Evolutionary conservation across 257 asterid genomes (phyloP).

Genomic region (Scutellaria barbata): DNA sequence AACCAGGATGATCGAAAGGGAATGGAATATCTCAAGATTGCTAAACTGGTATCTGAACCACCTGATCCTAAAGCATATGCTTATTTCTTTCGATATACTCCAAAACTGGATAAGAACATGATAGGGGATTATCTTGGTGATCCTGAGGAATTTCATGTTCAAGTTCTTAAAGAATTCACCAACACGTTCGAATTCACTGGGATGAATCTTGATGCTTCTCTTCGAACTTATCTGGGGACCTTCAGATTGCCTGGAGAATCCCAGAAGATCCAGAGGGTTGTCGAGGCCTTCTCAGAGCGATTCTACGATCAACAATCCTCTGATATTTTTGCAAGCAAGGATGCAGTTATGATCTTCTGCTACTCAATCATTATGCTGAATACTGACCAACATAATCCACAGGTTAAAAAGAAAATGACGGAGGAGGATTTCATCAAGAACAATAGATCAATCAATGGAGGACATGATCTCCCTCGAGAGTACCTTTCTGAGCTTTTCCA

Average conservation of each 20-base stretch:
- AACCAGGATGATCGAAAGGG: constrained; percentile 84
- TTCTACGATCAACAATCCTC: constrained; percentile 90
- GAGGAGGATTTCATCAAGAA: constrained; percentile 91
- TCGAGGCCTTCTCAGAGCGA: constrained; percentile 91
- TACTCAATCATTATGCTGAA: constrained; percentile 93
- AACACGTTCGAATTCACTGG: constrained; percentile 76
- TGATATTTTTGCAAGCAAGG: constrained; percentile 78
- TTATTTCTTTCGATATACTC: constrained; percentile 68
- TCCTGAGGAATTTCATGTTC: constrained; percentile 72
- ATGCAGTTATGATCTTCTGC: constrained; percentile 72
- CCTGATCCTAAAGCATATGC: constrained; percentile 85
- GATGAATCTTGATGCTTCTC: constrained; percentile 70
- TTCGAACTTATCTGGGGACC: constrained; percentile 72
- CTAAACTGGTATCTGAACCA: constrained; percentile 63
- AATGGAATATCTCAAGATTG: constrained; percentile 67
- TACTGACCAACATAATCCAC: constrained; percentile 94
- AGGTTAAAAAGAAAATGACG: constrained; percentile 95
- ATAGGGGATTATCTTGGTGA: constrained; percentile 90
- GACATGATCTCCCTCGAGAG: constrained; percentile 87
- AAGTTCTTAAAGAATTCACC: constrained; percentile 82
- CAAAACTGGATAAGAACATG: constrained; percentile 65
- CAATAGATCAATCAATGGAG: constrained; percentile 79
- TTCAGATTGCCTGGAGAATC: constrained; percentile 92
- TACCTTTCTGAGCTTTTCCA: constrained; percentile 83
- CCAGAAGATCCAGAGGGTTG: constrained; percentile 85